phyloP scores from a whole-genome alignment of 2,329 filamentous ascomycete species.

The Penicillium polonicum region DNA sequence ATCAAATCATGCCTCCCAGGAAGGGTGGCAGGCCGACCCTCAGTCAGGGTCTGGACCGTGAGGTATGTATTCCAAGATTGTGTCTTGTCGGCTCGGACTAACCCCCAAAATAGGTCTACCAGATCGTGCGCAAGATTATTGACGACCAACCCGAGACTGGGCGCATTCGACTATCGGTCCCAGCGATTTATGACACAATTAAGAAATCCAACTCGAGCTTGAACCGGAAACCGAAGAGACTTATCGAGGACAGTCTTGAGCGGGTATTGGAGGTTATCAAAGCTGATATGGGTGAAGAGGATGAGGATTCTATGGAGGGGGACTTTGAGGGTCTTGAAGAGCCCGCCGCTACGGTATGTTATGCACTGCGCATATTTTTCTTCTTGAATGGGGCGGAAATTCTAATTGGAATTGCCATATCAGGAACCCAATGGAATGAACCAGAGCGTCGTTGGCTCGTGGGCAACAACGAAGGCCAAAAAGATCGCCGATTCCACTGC shows the following conservation, averaged over 20 bases:
- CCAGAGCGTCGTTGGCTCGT: slow-evolving; percentile 60
- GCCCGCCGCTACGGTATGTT: slow-evolving; percentile 34
- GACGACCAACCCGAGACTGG: slow-evolving; percentile 60
- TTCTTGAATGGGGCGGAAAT: background rate
- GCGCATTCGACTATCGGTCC: slow-evolving; percentile 55
- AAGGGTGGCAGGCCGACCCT: slow-evolving; percentile 48
- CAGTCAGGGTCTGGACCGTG: slow-evolving; percentile 61
- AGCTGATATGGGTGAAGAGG: slow-evolving; percentile 60
- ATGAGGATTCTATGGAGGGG: slow-evolving; percentile 51
- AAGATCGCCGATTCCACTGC: slow-evolving; percentile 34
- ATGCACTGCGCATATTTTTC: slow-evolving; percentile 12
- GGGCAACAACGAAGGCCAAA: slow-evolving; percentile 47
- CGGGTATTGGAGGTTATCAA: slow-evolving; percentile 73
- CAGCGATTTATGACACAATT: slow-evolving; percentile 72
- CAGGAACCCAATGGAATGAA: slow-evolving; percentile 64
- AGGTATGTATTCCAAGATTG: slow-evolving; percentile 45
- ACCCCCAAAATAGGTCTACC: slow-evolving; percentile 60
- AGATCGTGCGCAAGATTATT: slow-evolving; percentile 73
- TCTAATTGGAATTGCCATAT: slow-evolving; percentile 1
- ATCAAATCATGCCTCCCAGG: slow-evolving; percentile 37
- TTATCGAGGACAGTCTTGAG: slow-evolving; percentile 82
- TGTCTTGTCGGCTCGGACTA: slow-evolving; percentile 9
- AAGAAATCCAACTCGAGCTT: slow-evolving; percentile 84
- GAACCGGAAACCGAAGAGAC: slow-evolving; percentile 75
- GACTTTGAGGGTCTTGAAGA: slow-evolving; percentile 52